Conservation (phyloP, 176 grass and related monocot species). For the Calamus simplicifolius region DNA sequence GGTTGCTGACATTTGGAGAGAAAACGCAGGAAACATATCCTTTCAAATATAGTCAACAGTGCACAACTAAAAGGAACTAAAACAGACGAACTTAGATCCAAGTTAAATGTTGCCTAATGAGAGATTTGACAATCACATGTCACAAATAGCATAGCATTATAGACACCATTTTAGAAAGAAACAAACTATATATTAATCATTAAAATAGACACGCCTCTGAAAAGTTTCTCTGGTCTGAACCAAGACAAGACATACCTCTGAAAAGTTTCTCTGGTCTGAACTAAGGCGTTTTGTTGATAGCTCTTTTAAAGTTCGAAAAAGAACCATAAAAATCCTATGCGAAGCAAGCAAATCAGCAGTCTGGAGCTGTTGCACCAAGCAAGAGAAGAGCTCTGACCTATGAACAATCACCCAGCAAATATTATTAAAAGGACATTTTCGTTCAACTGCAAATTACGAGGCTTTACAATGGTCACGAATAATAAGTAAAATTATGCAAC, state of each 20-base stretch:
- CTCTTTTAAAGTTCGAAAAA: conserved; percentile 96
- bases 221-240: conserved; percentile 70
- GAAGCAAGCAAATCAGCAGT: conserved; percentile 86
- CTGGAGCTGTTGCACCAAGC: conserved; percentile 75
- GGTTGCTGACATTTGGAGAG: too few relatives aligned
- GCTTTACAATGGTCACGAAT: too few relatives aligned
- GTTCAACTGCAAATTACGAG: too few relatives aligned
- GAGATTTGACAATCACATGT: too few relatives aligned
- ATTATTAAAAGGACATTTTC: neutral
- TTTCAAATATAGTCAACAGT: too few relatives aligned
- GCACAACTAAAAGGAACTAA: too few relatives aligned
- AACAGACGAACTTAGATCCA: too few relatives aligned
- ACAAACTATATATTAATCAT: conserved; percentile 1
- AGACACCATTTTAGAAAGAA: neutral
- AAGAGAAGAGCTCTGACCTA: conserved; percentile 83
- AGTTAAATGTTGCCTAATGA: too few relatives aligned
- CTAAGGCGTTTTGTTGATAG: conserved; percentile 89
- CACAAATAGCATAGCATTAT: too few relatives aligned
- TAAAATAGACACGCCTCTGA: conserved; percentile 49
- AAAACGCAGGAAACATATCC: too few relatives aligned
- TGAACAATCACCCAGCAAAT: neutral
- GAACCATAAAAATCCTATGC: conserved; percentile 77
- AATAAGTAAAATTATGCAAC: too few relatives aligned
- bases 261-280: conserved; percentile 70
- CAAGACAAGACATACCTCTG: conserved; percentile 69